Percentiles rank a stretch among this genome's conserved stretches.
Evolutionary conservation across 148 eudicot species (phyloP).

Genomic region (Polygonum aviculare): DNA sequence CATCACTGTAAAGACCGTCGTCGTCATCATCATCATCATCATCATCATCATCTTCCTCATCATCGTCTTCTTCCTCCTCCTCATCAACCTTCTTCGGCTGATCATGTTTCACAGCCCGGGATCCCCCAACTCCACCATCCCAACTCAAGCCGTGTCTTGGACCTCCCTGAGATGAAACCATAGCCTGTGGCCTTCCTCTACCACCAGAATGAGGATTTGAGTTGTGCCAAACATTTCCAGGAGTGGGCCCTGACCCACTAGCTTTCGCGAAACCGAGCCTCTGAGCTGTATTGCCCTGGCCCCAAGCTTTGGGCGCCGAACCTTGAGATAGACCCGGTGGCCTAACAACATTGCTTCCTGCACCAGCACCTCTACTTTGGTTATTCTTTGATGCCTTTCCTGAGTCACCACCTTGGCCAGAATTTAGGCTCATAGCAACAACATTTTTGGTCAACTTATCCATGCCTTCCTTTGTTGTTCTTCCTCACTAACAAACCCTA

Average conservation of each 20-base stretch:
- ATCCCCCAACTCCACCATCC: not conserved
- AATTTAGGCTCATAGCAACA: slow-evolving; percentile 25
- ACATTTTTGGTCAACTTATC: slow-evolving; percentile 35
- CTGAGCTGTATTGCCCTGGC: slow-evolving; percentile 28
- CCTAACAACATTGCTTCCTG: slow-evolving; percentile 14
- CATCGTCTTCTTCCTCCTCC: slow-evolving; percentile 18
- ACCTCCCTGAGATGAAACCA: not conserved
- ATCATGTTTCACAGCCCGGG: slow-evolving; percentile 9
- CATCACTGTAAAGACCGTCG: slow-evolving; percentile 43
- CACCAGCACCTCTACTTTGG: slow-evolving; percentile 29
- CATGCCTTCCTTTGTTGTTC: not conserved
- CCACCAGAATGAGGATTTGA: slow-evolving; percentile 12
- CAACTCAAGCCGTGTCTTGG: not conserved
- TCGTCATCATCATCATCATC: slow-evolving; percentile 31
- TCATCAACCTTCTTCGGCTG: slow-evolving; percentile 21
- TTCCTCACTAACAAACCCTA: not conserved
- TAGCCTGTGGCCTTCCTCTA: not conserved
- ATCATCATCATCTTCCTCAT: slow-evolving; percentile 36
- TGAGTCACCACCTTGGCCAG: slow-evolving; percentile 42
- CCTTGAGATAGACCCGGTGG: slow-evolving; percentile 25
- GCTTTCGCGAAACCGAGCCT: slow-evolving; percentile 21
- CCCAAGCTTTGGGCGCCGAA: slow-evolving; percentile 39
- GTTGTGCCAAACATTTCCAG: slow-evolving; percentile 13
- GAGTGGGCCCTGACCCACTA: slow-evolving; percentile 5
- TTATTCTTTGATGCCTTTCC: slow-evolving; percentile 31